Percentiles rank a stretch among this genome's conserved stretches.
phyloP scores from a whole-genome alignment of 176 grass and related monocot genomes.

The Aegilops sharonensis region DNA sequence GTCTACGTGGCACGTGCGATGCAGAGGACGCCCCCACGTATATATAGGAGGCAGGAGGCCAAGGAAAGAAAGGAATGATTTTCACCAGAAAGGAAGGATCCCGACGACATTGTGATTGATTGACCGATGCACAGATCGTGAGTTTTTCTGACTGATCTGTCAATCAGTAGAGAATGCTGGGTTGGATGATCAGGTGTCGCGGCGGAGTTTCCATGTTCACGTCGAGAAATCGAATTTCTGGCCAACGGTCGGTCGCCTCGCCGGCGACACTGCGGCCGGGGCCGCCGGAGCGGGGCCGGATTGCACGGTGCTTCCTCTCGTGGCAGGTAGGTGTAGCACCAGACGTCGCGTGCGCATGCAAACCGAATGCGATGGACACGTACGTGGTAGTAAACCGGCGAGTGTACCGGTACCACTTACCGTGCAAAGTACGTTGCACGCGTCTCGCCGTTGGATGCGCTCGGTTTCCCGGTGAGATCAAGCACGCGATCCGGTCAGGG shows the following conservation, averaged over 20 bases:
- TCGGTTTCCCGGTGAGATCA: not conserved
- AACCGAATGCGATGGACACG: no score
- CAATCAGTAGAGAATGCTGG: not conserved
- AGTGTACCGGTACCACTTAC: no score
- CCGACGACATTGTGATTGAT: constrained; percentile 4
- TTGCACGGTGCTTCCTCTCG: not conserved
- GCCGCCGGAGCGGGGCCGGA: not conserved
- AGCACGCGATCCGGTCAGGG: not conserved
- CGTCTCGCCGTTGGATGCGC: not conserved
- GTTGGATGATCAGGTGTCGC: not conserved
- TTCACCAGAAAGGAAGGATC: not conserved
- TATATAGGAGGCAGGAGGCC: not conserved
- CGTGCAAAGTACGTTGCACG: not conserved
- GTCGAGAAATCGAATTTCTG: not conserved
- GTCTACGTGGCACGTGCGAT: not conserved
- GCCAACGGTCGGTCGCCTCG: not conserved
- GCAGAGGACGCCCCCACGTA: not conserved
- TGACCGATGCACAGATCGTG: not conserved
- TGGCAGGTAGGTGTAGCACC: not conserved
- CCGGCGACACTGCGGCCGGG: not conserved
- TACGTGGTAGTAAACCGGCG: no score
- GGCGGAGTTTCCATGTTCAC: not conserved
- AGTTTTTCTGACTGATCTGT: not conserved
- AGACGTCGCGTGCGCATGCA: no score
- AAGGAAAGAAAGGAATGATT: constrained; percentile 5